Evolutionary conservation across 768 basidiomycete genomes (phyloP).

Genomic region (Lactarius tabidus): DNA sequence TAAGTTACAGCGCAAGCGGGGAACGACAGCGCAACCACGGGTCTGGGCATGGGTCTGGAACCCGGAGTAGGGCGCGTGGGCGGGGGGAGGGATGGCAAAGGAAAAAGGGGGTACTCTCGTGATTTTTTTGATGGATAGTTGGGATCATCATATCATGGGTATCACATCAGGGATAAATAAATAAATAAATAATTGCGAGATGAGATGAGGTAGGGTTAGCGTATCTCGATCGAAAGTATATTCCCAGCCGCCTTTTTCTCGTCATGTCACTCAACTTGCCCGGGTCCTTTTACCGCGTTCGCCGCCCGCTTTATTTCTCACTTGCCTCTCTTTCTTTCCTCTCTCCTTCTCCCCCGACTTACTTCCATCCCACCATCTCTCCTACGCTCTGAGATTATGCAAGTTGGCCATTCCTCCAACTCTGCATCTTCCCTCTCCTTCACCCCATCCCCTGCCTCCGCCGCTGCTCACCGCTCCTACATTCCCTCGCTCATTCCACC

Average conservation of each 20-base stretch:
- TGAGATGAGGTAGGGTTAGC: not conserved
- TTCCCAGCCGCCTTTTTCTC: not conserved
- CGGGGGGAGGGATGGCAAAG: not conserved
- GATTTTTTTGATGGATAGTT: not conserved
- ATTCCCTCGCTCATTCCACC: constrained; percentile 47
- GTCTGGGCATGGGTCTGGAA: not conserved
- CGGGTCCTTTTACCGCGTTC: not conserved
- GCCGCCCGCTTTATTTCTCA: constrained; percentile 1
- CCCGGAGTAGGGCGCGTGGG: not conserved
- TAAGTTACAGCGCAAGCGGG: not conserved
- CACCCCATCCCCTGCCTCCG: constrained; percentile 17
- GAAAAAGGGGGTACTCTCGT: not conserved
- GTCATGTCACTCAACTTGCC: not conserved
- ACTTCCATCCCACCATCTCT: not conserved
- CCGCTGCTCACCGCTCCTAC: constrained; percentile 31
- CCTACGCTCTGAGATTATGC: constrained; percentile 6
- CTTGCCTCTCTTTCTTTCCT: not conserved
- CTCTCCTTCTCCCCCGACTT: constrained; percentile 12
- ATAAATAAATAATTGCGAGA: not conserved
- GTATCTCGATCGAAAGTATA: not conserved
- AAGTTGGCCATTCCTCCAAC: constrained; percentile 18
- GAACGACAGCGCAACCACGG: not conserved
- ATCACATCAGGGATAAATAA: not conserved
- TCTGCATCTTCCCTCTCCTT: constrained; percentile 1
- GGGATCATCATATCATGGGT: not conserved